Base-by-base conservation (phyloP, 176 grass and related monocot genomes). In the Elaeis guineensis region DNA sequence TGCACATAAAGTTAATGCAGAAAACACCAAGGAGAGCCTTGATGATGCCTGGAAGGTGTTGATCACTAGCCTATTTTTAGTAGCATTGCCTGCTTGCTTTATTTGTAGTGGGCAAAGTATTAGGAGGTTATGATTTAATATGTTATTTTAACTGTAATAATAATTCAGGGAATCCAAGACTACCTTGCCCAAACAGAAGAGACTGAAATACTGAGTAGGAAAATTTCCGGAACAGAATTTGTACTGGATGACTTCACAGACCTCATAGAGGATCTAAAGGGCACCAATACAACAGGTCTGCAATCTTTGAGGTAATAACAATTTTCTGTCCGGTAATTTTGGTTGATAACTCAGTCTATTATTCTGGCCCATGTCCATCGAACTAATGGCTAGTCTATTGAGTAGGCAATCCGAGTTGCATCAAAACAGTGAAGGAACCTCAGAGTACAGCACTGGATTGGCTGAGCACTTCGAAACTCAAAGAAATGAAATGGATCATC, bases 11-110 rank as follows among this genome's bases (percentile, higher is more conserved):
- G 66, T 98, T 26, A 98, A 89, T 64, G 55, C 70, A 67, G 94
- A 86, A 56, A 71, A 85, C 29, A 81, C 70, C 0, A 81, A 81
- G 68, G 78, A 83, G 71, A 98, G 84, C 56, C 79, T 89, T 70
- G 94, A 98, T 50, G 94, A 98, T 75, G 85, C 94, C 21, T 86
- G 94, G 88, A 79, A 98, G 88, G 94, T 93, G 70, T 73, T 63
- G n/a, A 28, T 78, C 25, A 19, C 55, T 24, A 4, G 22, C 28
- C 28, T 30, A 44, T 12, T 2, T 44, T 44, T 12, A 12, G 8
- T 12, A 44, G 35, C 35, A 44, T 12, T 44, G 12, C 35, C 8
- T 44, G 8, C 35, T 44, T 44, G 8, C 35, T 44, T 44, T 44
- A 12, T 44, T 44, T 12, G 11, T 44, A 12, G 9, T 12, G 12